These are phyloP conservation scores for Spencermartinsiella ligniputridi DNA, from an alignment of 1,139 yeast species.

Conservation along the genomic window DNA sequence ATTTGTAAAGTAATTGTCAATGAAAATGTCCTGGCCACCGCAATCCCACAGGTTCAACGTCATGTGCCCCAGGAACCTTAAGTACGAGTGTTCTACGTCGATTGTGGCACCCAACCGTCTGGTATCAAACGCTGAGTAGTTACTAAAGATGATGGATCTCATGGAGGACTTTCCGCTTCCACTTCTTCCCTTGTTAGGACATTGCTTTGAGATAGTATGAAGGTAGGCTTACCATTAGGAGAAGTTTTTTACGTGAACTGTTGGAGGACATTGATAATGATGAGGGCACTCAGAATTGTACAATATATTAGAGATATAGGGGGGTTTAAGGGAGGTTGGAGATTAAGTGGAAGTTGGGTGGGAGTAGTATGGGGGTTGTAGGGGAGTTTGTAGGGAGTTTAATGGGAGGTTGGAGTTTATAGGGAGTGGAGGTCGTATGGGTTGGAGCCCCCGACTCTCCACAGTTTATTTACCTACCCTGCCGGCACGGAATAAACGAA, in stretches of 20 bases:
- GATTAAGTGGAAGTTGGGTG: too few species aligned
- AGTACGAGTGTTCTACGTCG: constrained; percentile 94
- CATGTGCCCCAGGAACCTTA: constrained; percentile 90
- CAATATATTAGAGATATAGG: too few species aligned
- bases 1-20: constrained; percentile 86
- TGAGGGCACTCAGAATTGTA: too few species aligned
- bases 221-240: constrained; percentile 42
- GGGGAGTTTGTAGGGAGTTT: too few species aligned
- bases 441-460: too few species aligned
- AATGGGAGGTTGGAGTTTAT: too few species aligned
- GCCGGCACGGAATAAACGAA: too few species aligned
- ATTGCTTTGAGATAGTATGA: background rate
- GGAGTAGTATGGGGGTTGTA: too few species aligned
- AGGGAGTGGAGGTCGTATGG: too few species aligned
- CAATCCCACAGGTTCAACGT: constrained; percentile 96
- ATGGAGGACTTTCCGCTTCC: constrained; percentile 97
- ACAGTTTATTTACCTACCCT: too few species aligned
- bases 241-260: constrained; percentile 42
- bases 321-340: too few species aligned
- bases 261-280: background rate
- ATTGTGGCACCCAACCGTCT: constrained; percentile 94
- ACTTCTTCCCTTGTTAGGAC: constrained; percentile 66
- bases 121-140: constrained; percentile 95
- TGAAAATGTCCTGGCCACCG: constrained; percentile 90
- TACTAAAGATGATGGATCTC: constrained; percentile 91